A percentile compares a stretch with the other conserved stretches of the same genome.
phyloP scores from a whole-genome alignment of 2,329 filamentous ascomycete genomes.

The Aspergillus sp. region DNA sequence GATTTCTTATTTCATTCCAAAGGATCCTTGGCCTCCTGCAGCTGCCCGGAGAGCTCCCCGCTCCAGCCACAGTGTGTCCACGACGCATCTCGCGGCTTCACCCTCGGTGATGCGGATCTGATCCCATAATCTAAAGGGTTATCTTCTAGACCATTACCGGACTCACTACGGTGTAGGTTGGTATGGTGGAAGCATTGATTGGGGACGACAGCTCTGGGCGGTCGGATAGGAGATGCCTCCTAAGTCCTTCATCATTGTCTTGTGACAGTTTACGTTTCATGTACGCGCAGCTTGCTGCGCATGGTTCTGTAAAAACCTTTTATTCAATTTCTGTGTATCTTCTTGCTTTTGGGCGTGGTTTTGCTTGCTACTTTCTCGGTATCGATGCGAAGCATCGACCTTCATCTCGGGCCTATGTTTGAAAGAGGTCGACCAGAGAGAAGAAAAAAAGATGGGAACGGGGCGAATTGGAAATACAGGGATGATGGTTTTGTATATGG shows the following conservation, averaged over 20 bases:
- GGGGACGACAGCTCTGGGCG: background rate
- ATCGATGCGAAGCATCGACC: background rate
- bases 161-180: background rate
- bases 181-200: background rate
- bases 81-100: background rate
- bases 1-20: slow-evolving; percentile 2
- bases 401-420: background rate
- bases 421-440: background rate
- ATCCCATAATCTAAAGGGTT: background rate
- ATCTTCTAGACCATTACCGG: background rate
- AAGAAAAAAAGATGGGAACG: background rate
- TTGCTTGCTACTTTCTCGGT: background rate
- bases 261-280: background rate
- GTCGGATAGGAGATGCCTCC: background rate
- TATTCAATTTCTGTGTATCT: background rate
- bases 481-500: slow-evolving; percentile 1
- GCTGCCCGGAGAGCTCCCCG: background rate
- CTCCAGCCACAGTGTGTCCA: background rate
- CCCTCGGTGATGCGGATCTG: background rate
- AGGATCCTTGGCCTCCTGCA: background rate
- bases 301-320: background rate
- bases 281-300: slow-evolving; percentile 3
- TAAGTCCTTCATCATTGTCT: background rate
- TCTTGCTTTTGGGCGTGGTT: background rate
- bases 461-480: background rate